phyloP scores from a whole-genome alignment of 2,329 filamentous ascomycete species.

The Venturia aucupariae region DNA sequence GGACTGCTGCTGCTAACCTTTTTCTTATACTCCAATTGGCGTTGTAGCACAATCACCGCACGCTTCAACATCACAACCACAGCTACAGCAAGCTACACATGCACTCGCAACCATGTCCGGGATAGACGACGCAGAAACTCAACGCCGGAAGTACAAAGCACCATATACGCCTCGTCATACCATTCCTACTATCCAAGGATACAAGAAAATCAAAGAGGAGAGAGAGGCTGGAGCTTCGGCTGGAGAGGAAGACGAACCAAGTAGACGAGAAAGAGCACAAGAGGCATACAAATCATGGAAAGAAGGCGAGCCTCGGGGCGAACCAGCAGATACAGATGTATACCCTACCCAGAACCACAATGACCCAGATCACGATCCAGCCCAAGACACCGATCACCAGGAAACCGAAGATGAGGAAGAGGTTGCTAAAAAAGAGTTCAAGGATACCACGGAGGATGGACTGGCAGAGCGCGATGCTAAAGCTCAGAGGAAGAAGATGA shows the following conservation, averaged over 20 bases:
- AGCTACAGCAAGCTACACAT: background rate
- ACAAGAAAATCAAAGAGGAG: slow-evolving; percentile 37
- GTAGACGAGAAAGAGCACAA: slow-evolving; percentile 27
- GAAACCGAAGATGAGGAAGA: slow-evolving; percentile 20
- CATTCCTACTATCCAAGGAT: slow-evolving; percentile 38
- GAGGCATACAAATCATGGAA: slow-evolving; percentile 28
- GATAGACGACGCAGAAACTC: slow-evolving; percentile 33
- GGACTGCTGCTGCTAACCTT: background rate
- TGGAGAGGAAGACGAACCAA: slow-evolving; percentile 21
- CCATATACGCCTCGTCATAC: slow-evolving; percentile 36
- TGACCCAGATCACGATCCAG: background rate
- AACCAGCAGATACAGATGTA: slow-evolving; percentile 21
- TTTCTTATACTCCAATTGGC: background rate
- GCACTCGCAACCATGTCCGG: slow-evolving; percentile 25
- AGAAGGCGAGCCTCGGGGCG: slow-evolving; percentile 21
- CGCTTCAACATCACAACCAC: background rate
- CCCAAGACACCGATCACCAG: slow-evolving; percentile 24
- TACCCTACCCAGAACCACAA: slow-evolving; percentile 24
- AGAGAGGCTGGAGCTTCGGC: slow-evolving; percentile 25
- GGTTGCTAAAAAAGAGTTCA: slow-evolving; percentile 21
- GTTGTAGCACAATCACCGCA: background rate
- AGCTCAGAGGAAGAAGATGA: slow-evolving; percentile 40
- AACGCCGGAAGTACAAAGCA: slow-evolving; percentile 29
- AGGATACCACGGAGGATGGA: slow-evolving; percentile 38
- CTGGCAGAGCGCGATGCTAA: slow-evolving; percentile 32